Evolutionary conservation across 768 basidiomycete genomes (phyloP).

Genomic region (Ramaria sp.): DNA sequence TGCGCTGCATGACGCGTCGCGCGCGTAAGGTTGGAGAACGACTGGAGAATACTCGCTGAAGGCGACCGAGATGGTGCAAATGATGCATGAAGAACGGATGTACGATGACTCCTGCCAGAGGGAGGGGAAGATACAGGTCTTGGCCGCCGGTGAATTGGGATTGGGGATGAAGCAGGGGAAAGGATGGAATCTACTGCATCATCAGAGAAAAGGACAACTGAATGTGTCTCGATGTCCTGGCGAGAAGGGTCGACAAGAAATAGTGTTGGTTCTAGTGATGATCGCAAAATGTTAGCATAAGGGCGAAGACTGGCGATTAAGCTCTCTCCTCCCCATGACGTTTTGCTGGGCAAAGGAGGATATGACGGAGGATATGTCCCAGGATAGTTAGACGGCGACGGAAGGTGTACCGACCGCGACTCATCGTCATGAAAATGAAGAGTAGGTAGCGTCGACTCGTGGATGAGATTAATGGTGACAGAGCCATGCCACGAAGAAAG

Average conservation of each 20-base stretch:
- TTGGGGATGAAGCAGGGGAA: conserved; percentile 70
- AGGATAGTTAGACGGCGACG: conserved; percentile 29
- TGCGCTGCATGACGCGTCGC: conserved; percentile 90
- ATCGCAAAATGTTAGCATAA: conserved; percentile 76
- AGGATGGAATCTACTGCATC: conserved; percentile 84
- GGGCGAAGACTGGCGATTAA: conserved; percentile 63
- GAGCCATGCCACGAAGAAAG: conserved; percentile 85
- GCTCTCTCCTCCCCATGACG: conserved; percentile 83
- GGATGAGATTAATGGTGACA: conserved; percentile 80
- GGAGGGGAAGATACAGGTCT: conserved; percentile 41
- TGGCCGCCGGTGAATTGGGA: conserved; percentile 75
- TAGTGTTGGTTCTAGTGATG: conserved; percentile 72
- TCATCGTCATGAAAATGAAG: conserved; percentile 98
- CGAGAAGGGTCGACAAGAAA: conserved; percentile 90
- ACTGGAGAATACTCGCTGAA: conserved; percentile 72
- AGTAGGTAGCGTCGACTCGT: conserved; percentile 75
- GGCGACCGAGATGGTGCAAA: conserved; percentile 35
- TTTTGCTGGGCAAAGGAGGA: conserved; percentile 32
- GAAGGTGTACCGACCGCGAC: conserved; percentile 54
- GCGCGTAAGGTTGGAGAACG: conserved; percentile 89
- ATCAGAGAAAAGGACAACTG: conserved; percentile 72
- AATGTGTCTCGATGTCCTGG: conserved; percentile 87
- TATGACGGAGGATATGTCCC: conserved; percentile 49
- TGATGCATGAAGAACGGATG: conserved; percentile 75
- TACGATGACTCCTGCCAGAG: conserved; percentile 35